Percentiles rank a stretch among this genome's conserved stretches.
These are phyloP conservation scores for Cryptococcus sp. DNA, from an alignment of 1,284 basidiomycete genomes.

Conservation along the genomic window DNA sequence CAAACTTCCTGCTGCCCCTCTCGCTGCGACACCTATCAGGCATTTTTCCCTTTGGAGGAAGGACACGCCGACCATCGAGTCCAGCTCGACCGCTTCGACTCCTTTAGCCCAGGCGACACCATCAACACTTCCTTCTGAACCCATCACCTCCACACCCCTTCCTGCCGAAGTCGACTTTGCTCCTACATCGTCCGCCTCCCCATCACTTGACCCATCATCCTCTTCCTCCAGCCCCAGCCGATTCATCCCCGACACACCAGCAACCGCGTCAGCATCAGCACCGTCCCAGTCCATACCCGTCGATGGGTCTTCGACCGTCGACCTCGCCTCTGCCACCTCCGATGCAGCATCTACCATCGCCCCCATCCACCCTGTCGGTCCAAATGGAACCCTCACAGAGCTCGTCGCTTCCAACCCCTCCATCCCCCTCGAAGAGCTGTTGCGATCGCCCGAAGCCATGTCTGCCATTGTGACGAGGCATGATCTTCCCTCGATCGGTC, in stretches of 20 bases:
- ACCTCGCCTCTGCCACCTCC: not conserved
- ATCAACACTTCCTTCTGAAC: constrained; percentile 1
- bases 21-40: not conserved
- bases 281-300: too few relatives aligned
- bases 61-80: too few relatives aligned
- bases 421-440: constrained; percentile 35
- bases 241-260: too few relatives aligned
- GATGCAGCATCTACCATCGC: not conserved
- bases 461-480: constrained; percentile 58
- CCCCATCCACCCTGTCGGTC: constrained; percentile 6
- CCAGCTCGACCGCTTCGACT: too few relatives aligned
- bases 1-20: not conserved
- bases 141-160: not conserved
- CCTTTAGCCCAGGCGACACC: too few relatives aligned
- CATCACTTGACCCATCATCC: not conserved
- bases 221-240: too few relatives aligned
- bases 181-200: not conserved
- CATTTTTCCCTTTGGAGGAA: too few relatives aligned
- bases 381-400: constrained; percentile 37
- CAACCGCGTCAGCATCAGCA: too few relatives aligned
- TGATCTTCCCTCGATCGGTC: constrained; percentile 70
- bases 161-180: not conserved
- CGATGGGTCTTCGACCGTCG: not conserved
- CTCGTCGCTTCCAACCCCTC: constrained; percentile 34
- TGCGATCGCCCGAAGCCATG: constrained; percentile 43